phyloP scores from a whole-genome alignment of 2,329 filamentous ascomycete species.

The Xylaria multiplex region DNA sequence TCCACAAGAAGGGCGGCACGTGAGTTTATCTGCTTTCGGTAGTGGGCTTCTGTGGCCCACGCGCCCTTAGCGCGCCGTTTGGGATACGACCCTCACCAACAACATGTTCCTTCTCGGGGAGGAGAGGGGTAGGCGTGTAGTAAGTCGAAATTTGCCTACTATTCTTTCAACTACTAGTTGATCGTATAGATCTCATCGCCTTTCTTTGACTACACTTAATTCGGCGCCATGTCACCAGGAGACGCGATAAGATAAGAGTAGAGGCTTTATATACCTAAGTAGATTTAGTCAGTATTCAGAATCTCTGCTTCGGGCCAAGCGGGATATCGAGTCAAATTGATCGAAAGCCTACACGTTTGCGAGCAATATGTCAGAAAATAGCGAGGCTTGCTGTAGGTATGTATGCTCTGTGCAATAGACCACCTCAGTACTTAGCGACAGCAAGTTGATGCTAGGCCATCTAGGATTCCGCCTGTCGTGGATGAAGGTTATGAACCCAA shows the following conservation, averaged over 20 bases:
- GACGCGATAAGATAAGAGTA: constrained; percentile 11
- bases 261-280: not conserved
- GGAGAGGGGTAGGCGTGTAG: no score
- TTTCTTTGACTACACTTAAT: constrained; percentile 5
- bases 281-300: no score
- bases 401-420: constrained; percentile 21
- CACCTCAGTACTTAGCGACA: not conserved
- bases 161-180: not conserved
- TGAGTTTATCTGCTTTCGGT: not conserved
- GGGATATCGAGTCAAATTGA: no score
- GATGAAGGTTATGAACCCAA: constrained; percentile 37
- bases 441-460: constrained; percentile 8
- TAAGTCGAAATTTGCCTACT: not conserved
- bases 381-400: constrained; percentile 40
- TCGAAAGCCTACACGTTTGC: not conserved
- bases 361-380: constrained; percentile 36
- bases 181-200: constrained; percentile 10
- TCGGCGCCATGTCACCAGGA: not conserved
- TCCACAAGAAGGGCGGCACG: no score
- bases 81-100: no score
- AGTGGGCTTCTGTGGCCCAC: not conserved
- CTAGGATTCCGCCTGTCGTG: constrained; percentile 37
- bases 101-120: no score
- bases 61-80: no score
- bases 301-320: no score